Evolutionary conservation across 768 basidiomycete genomes (phyloP), one percentile per base, ranked within the genome.

Genomic region (Pleurotus platypus): DNA sequence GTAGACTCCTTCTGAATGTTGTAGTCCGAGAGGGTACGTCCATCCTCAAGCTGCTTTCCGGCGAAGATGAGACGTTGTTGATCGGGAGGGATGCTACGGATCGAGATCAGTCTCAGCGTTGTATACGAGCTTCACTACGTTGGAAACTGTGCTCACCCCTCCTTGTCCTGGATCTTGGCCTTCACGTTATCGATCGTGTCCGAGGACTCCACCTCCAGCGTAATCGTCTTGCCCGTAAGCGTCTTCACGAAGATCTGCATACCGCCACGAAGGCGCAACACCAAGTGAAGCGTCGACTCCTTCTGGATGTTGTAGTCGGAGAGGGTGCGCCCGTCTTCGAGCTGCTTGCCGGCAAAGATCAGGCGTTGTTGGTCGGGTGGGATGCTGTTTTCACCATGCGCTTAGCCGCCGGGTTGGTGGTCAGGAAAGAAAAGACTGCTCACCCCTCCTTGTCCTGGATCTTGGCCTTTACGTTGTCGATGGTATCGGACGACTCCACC

Each of bases 21-120:
- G 67, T 86, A 85, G 59, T 86, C 85, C 0, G 84, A 82, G 9
- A 92, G 78, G 0, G 91, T 93, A 47, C 90, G 85, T 3, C 91
- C 92, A 59, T 94, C 92, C 67, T 94, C 90, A 18, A 92, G 74
- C 68, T 92, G 90, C 78, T 93, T 92, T 42, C 92, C 91, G 53
- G 90, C 91, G 64, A 92, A 93, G 72, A 86, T 90, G 58, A 92
- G 58, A 83, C 89, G 53, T 84, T 75, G 26, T 55, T 70, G 70
- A 62, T 74, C 69, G 45, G 72, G 71, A 18, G 70, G 70, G 49
- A 74, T 70, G 5, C 27, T 30, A 30, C 6, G 6, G 5, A 30
- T 7, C 4, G 27, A 30, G 3, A 30, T 6, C 27, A 7, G 27
- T 8, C 6, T 30, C 1, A 30, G 27, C 27, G 8, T 6, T 1